Evolutionary conservation across 768 basidiomycete species (phyloP).

Genomic region (Termitomyces sp.): DNA sequence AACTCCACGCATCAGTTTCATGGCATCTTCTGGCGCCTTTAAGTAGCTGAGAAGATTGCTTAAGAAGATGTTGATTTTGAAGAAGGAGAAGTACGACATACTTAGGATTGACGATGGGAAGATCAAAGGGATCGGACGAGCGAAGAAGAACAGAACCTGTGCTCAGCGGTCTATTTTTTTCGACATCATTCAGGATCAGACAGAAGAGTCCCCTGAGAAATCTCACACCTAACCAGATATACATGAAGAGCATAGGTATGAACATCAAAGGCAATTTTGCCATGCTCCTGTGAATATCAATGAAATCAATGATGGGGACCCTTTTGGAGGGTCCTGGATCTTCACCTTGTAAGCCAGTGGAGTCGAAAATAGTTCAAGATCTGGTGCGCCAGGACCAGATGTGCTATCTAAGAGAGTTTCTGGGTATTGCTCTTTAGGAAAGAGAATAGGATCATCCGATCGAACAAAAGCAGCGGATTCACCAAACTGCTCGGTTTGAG

Average conservation of each 20-base stretch:
- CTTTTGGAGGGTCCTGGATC: neutral
- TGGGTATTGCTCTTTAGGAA: constrained; percentile 30
- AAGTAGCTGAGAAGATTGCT: constrained; percentile 27
- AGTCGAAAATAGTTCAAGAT: constrained; percentile 37
- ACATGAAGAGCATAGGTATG: constrained; percentile 34
- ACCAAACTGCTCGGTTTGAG: constrained; percentile 29
- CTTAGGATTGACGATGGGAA: constrained; percentile 35
- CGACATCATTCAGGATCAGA: neutral
- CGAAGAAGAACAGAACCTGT: constrained; percentile 31
- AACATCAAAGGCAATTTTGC: constrained; percentile 28
- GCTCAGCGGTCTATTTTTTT: constrained; percentile 28
- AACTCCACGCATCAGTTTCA: constrained; percentile 33
- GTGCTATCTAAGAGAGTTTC: constrained; percentile 31
- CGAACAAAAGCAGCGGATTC: constrained; percentile 54
- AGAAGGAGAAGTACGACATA: constrained; percentile 10
- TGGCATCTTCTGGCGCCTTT: constrained; percentile 29
- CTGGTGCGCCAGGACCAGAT: constrained; percentile 34
- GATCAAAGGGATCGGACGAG: constrained; percentile 31
- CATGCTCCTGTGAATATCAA: constrained; percentile 26
- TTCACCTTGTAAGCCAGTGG: constrained; percentile 34
- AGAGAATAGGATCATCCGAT: constrained; percentile 40
- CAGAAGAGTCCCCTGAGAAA: neutral
- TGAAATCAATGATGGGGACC: neutral
- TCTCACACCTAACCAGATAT: constrained; percentile 28
- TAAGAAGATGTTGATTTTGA: neutral